phyloP scores from a whole-genome alignment of 306 rosid genomes.

The Acacia melanoxylon region DNA sequence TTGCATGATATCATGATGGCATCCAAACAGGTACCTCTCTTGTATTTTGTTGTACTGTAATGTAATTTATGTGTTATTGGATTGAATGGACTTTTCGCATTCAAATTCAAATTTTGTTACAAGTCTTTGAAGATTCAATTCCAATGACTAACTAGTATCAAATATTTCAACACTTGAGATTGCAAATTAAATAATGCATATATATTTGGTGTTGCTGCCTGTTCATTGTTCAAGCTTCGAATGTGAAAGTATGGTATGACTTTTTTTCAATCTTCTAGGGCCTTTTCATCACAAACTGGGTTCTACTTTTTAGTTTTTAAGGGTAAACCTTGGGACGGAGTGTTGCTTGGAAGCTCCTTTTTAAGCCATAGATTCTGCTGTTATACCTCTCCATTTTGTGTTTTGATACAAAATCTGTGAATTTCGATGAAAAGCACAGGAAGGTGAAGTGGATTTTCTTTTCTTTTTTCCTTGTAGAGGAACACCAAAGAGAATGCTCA shows the following conservation, averaged over 20 bases:
- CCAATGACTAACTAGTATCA: background rate
- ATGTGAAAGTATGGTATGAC: background rate
- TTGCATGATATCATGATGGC: background rate
- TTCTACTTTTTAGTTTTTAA: no score
- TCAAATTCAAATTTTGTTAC: slow-evolving; percentile 1
- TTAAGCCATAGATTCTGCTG: background rate
- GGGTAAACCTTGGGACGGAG: background rate
- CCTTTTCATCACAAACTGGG: background rate
- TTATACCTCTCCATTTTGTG: background rate
- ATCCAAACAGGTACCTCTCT: background rate
- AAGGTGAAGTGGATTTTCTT: no score
- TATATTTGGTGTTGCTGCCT: background rate
- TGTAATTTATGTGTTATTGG: background rate
- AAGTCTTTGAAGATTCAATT: background rate
- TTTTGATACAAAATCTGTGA: no score
- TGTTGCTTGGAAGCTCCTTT: background rate
- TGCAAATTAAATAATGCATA: background rate
- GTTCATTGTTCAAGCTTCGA: background rate
- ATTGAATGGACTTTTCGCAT: background rate
- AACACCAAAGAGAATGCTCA: no score
- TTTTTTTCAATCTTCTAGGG: background rate
- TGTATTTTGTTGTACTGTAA: background rate
- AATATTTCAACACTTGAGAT: no score
- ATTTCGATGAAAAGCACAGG: no score
- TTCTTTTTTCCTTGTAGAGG: no score